Evolutionary conservation across 2,329 filamentous ascomycete genomes (phyloP), one percentile per base, ranked within the genome.

Genomic region (Aspergillus sp.): DNA sequence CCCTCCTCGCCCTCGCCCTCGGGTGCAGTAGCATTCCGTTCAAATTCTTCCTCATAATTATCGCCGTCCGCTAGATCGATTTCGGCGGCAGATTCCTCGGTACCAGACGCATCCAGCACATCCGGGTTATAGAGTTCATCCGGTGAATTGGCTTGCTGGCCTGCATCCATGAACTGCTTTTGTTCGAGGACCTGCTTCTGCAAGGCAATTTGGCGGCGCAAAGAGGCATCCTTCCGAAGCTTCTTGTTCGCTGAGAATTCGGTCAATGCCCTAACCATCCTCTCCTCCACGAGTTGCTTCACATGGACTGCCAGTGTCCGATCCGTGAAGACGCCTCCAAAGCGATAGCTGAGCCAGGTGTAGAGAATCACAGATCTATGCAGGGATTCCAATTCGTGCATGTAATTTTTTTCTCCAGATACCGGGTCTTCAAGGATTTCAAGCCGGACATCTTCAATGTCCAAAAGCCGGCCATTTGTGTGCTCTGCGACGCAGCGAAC

Each of bases 321-420:
- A 62, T 88, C 90, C 6, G 79, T 83, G 73, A 97, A 96, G 51
- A 96, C 82, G 49, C 90, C 90, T 3, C 86, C 82, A 73, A 93
- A 96, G 6, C 93, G 88, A 74, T 93, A 98, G 66, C 90, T 93
- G 15, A 99, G 81, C 95, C 95, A 99, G 2, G 96, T 82, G 70
- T 98, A 99, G 47, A 93, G 78, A 45, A 93, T 91, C 39, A 99
- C 79, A 27, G 86, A 81, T 67, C 90, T 90, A 77, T 99, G 95
- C 15, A 99, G 80, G 3, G 78, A 73, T 72, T 99, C 95, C 19
- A 98, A 79, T 8, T 80, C 75, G 55, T 79, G 78, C 11, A 99
- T 80, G 64, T 91, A 90, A 0, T 78, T 72, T 53, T 82, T 76
- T 14, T 74, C 71, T 1, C 71, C 71, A 0, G 75, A 76, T 1